Conservation (phyloP, 2,329 filamentous ascomycete species). For the Amauroascus niger region DNA sequence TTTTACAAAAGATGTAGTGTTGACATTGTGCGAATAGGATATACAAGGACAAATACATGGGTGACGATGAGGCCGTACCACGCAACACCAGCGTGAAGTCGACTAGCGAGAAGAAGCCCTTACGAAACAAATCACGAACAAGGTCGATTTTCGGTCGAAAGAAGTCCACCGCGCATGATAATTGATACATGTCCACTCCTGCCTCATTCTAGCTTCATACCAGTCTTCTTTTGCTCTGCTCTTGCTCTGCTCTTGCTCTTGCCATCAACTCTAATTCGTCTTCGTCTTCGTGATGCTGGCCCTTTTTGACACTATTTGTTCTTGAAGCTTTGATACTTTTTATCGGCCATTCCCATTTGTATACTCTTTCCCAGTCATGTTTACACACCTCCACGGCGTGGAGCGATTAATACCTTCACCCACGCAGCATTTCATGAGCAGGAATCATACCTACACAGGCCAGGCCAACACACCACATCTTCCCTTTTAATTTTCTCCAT, state of each 20-base stretch:
- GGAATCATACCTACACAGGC: constrained; percentile 2
- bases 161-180: constrained; percentile 32
- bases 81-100: constrained; percentile 11
- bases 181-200: neutral
- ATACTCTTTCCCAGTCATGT: neutral
- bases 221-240: neutral
- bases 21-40: constrained; percentile 53
- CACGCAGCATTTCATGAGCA: constrained; percentile 3
- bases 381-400: constrained; percentile 2
- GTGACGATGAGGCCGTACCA: constrained; percentile 45
- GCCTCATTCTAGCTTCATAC: neutral
- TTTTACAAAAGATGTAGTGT: neutral
- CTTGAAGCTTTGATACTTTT: no score
- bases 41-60: constrained; percentile 85
- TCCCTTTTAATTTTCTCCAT: neutral
- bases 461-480: neutral
- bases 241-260: neutral
- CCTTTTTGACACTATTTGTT: no score
- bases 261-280: neutral
- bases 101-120: constrained; percentile 46
- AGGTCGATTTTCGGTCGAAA: constrained; percentile 62
- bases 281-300: neutral
- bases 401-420: neutral
- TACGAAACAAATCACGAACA: constrained; percentile 64
- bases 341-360: neutral